Conservation (phyloP, 768 basidiomycete species). For the Leccinum truebloodii region DNA sequence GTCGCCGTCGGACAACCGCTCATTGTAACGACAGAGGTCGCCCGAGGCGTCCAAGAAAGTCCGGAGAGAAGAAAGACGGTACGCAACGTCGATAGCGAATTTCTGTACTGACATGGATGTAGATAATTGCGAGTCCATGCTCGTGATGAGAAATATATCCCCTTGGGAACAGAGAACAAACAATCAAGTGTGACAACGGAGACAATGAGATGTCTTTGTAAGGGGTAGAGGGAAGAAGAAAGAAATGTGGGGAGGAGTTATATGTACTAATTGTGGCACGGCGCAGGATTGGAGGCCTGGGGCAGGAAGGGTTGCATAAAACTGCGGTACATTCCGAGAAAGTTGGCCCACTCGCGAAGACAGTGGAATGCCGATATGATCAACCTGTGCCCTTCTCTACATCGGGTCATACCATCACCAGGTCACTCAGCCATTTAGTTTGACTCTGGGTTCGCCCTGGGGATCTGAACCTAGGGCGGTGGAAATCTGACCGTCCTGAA, state of each 20-base stretch:
- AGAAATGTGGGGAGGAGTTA: conserved; percentile 18
- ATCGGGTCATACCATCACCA: conserved; percentile 13
- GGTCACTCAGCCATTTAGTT: conserved; percentile 4
- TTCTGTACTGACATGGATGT: conserved; percentile 22
- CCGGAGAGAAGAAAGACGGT: conserved; percentile 32
- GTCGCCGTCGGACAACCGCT: conserved; percentile 20
- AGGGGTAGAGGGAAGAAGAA: not conserved
- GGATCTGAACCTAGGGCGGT: conserved; percentile 7
- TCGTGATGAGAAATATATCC: conserved; percentile 19
- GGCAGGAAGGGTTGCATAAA: conserved; percentile 24
- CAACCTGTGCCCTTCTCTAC: conserved; percentile 18
- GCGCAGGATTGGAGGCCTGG: conserved; percentile 17
- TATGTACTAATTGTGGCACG: conserved; percentile 32
- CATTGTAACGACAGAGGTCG: conserved; percentile 23
- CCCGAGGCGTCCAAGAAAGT: conserved; percentile 32
- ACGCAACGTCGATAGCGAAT: conserved; percentile 31
- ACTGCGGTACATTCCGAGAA: conserved; percentile 37
- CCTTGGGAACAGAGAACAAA: conserved; percentile 22
- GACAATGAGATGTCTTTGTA: conserved; percentile 1
- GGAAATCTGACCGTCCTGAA: conserved; percentile 1
- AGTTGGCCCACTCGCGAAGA: conserved; percentile 8
- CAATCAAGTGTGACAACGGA: conserved; percentile 10
- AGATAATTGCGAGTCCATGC: conserved; percentile 11
- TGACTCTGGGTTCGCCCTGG: conserved; percentile 8
- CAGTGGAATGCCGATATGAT: conserved; percentile 12